These are phyloP conservation scores for Tulasnella sp. DNA, from an alignment of 768 basidiomycete genomes.

Conservation along the genomic window DNA sequence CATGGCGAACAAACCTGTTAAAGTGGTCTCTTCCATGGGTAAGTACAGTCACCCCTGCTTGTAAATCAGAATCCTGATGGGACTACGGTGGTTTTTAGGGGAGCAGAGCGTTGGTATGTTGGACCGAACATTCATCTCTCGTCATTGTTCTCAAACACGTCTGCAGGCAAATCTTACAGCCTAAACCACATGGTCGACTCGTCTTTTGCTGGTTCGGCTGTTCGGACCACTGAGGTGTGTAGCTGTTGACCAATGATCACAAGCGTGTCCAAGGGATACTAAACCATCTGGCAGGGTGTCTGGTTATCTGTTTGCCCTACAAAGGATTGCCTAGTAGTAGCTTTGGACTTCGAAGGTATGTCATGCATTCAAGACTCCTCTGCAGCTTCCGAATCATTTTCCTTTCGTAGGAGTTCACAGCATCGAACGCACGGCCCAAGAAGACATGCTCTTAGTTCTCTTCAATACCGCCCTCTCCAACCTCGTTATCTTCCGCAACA, in stretches of 20 bases:
- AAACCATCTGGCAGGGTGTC: slow-evolving; percentile 46
- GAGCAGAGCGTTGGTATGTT: slow-evolving; percentile 29
- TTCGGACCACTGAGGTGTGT: slow-evolving; percentile 27
- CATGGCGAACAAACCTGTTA: slow-evolving; percentile 59
- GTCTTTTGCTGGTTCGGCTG: slow-evolving; percentile 55
- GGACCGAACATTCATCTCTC: neutral
- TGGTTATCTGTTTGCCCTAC: slow-evolving; percentile 68
- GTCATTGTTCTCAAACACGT: neutral
- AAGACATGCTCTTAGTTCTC: slow-evolving; percentile 59
- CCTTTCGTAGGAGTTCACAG: slow-evolving; percentile 50
- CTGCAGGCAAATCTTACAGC: slow-evolving; percentile 57
- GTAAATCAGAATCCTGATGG: neutral
- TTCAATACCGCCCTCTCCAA: slow-evolving; percentile 67
- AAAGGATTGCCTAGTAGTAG: slow-evolving; percentile 51
- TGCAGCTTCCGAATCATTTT: neutral
- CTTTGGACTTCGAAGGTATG: slow-evolving; percentile 62
- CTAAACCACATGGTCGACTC: slow-evolving; percentile 62
- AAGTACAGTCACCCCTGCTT: neutral
- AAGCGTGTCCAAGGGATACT: too few relatives aligned
- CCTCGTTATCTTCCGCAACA: slow-evolving; percentile 60
- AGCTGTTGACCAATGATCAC: neutral
- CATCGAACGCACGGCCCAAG: slow-evolving; percentile 60
- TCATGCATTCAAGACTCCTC: neutral
- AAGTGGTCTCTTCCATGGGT: slow-evolving; percentile 66
- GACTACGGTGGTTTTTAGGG: neutral